Percentiles rank a stretch among this genome's conserved stretches.
Evolutionary conservation across 441 rosid species (phyloP).

Genomic region (Gossypium trilobum): DNA sequence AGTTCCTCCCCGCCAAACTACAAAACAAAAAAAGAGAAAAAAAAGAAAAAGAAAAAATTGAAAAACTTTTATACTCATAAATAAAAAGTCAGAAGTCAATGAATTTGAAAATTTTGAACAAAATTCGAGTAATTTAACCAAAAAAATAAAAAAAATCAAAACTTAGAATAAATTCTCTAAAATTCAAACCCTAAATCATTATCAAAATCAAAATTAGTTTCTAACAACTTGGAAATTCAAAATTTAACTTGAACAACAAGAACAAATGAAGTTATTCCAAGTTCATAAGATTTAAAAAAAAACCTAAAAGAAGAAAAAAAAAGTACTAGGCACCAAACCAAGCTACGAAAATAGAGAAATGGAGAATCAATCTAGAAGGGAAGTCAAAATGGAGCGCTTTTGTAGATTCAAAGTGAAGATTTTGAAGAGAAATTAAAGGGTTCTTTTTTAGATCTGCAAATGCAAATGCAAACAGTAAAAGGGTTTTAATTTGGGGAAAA

Average conservation of each 20-base stretch:
- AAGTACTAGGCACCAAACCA: conserved; percentile 27
- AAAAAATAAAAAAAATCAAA: not conserved
- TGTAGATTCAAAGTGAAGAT: conserved; percentile 29
- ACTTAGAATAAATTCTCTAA: not conserved
- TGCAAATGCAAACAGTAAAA: not conserved
- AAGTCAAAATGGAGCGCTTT: conserved; percentile 26
- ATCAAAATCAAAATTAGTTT: not conserved
- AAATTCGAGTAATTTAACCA: not conserved
- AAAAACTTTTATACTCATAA: not conserved
- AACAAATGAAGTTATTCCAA: not conserved
- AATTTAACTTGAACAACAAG: not conserved
- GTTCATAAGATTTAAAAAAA: not conserved
- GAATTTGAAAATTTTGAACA: not conserved
- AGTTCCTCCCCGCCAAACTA: conserved; percentile 19
- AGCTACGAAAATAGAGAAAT: conserved; percentile 23
- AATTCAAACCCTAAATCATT: conserved; percentile 12
- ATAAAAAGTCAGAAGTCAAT: not conserved
- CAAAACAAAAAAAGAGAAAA: conserved; percentile 7
- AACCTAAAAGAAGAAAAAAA: not conserved
- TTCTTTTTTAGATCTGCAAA: conserved; percentile 24
- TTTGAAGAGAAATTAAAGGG: conserved; percentile 5
- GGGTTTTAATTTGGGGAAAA: no score
- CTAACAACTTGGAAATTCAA: not conserved
- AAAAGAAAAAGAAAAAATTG: not conserved
- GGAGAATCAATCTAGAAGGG: conserved; percentile 11